Base-by-base conservation (phyloP, 2,329 filamentous ascomycete species). In the Teratosphaeria epicoccoides region DNA sequence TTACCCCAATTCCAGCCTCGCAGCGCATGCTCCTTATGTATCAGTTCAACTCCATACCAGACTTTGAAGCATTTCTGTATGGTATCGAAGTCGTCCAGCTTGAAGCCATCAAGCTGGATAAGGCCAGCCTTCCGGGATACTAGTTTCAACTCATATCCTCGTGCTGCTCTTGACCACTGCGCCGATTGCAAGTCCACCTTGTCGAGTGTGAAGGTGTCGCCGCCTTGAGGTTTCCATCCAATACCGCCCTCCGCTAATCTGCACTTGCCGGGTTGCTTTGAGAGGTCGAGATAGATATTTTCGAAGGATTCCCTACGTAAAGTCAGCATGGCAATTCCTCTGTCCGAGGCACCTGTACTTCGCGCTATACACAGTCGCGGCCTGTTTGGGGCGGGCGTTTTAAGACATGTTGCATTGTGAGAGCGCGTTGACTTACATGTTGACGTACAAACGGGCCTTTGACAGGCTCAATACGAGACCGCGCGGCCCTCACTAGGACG, bases 1-100 rank as follows among this genome's bases (percentile, higher is more conserved):
- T 97, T 98, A 64, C 93, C 93, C 94, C 93, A 98, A 70, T 98
- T 98, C 93, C 93, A 98, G 52, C 93, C 93, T 61, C 93, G 83
- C 53, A 98, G 76, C 23, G 93, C 89, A 70, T 97, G 93, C 71
- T 98, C 93, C 70, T 88, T 88, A 69, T 82, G 87, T 68, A 97
- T 90, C 53, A 98, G 79, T 63, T 84, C 89, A 64, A 93, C 85
- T 72, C 88, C 93, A 73, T 97, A 98, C 88, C 91, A 97, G 65
- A 91, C 87, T 75, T 96, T 97, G 79, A 98, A 96, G 60, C 93
- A 82, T 69, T 95, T 96, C 72, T 76, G 80, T 12, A 96, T 75
- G 51, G 93, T 87, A 60, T 98, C 93, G 61, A 88, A 87, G 69
- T 98, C 91, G 70, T 96, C 90, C 68, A 90, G 85, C 59, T 88